These are phyloP conservation scores for Coniferiporia sulphurascens DNA, from an alignment of 1,284 basidiomycete genomes.

Conservation along the genomic window DNA sequence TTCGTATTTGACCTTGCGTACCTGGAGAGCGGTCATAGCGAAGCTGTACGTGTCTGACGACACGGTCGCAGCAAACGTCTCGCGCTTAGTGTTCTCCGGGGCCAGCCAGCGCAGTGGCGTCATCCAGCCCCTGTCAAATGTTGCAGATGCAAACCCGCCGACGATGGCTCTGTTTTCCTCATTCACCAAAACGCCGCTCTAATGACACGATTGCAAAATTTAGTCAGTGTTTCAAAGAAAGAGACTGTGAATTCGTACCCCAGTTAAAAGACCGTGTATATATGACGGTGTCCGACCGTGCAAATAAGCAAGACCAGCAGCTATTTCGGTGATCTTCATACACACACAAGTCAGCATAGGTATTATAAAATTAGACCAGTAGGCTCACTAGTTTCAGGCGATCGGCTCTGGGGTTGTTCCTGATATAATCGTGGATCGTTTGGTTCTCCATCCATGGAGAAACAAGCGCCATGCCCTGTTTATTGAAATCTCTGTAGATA, in stretches of 20 bases:
- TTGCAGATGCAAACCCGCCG: slow-evolving; percentile 13
- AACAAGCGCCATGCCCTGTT: slow-evolving; percentile 8
- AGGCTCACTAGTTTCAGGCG: slow-evolving; percentile 15
- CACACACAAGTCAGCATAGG: not conserved
- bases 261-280: slow-evolving; percentile 11
- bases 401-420: slow-evolving; percentile 14
- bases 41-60: slow-evolving; percentile 15
- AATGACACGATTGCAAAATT: not conserved
- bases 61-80: not conserved
- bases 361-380: not conserved
- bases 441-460: slow-evolving; percentile 15
- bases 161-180: slow-evolving; percentile 11
- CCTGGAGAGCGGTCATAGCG: slow-evolving; percentile 9
- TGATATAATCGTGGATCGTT: slow-evolving; percentile 1
- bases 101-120: slow-evolving; percentile 8
- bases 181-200: slow-evolving; percentile 9
- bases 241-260: not conserved
- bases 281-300: slow-evolving; percentile 14
- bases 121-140: slow-evolving; percentile 6
- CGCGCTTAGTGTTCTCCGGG: slow-evolving; percentile 2
- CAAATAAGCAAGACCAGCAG: slow-evolving; percentile 11
- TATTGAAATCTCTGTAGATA: slow-evolving; percentile 4
- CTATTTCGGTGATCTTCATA: slow-evolving; percentile 13
- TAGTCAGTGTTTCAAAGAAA: not conserved
- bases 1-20: not conserved